Conservation (phyloP, 1,284 basidiomycete genomes). For the Thelephora terrestris region DNA sequence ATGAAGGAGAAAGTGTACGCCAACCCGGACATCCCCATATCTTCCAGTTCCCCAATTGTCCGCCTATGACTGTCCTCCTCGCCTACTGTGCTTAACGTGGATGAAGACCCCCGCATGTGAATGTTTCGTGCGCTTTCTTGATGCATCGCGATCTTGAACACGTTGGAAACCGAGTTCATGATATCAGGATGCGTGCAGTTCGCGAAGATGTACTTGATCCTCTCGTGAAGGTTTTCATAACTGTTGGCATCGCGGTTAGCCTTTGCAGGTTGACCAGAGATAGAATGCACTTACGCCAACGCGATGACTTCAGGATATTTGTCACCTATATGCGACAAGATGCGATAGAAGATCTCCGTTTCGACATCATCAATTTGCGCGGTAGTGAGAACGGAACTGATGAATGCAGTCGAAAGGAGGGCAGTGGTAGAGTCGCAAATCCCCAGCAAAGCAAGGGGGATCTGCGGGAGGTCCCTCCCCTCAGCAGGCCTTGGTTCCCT, state of each 20-base stretch:
- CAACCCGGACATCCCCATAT: conserved; percentile 61
- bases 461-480: conserved; percentile 18
- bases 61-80: conserved; percentile 37
- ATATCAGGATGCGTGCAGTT: conserved; percentile 66
- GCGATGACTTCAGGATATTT: conserved; percentile 67
- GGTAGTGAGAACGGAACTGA: conserved; percentile 67
- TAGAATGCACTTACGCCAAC: conserved; percentile 47
- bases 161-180: conserved; percentile 59
- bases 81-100: conserved; percentile 56
- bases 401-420: conserved; percentile 66
- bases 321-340: conserved; percentile 68
- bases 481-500: conserved; percentile 34
- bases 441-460: conserved; percentile 53
- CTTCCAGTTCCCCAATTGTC: conserved; percentile 51
- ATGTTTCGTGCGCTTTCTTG: conserved; percentile 36
- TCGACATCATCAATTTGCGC: conserved; percentile 77
- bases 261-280: conserved; percentile 2
- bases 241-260: conserved; percentile 28
- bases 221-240: conserved; percentile 72
- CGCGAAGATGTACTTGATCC: conserved; percentile 67
- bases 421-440: conserved; percentile 59
- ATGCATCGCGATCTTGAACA: conserved; percentile 60
- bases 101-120: conserved; percentile 41
- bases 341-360: conserved; percentile 68
- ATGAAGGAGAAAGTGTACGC: conserved; percentile 61